Evolutionary conservation across 2,329 filamentous ascomycete genomes (phyloP), one percentile per base, ranked within the genome.

Genomic region (Aulographum hederae): DNA sequence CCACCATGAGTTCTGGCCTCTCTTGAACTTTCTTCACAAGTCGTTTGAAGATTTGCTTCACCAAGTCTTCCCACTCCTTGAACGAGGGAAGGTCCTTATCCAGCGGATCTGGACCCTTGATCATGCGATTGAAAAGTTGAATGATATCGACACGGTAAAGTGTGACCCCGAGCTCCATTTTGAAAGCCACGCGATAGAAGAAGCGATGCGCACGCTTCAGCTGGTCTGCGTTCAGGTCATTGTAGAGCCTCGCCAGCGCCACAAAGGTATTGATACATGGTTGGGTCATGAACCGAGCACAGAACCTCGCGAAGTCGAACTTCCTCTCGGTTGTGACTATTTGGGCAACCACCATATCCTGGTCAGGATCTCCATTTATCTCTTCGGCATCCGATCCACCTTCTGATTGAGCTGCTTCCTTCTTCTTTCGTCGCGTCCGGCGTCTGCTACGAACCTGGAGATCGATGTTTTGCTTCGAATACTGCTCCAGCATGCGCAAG

Each of bases 121-220:
- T 78, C 72, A 98, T 85, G 46, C 73, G 77, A 48, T 93, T 74
- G 31, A 98, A 74, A 2, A 95, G 63, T 27, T 79, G 73, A 29
- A 98, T 71, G 21, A 94, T 92, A 48, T 95, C 89, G 4, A 93
- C 69, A 6, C 86, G 73, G 54, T 84, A 95, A 1, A 98, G 63
- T 57, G 94, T 69, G 15, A 94, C 75, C 34, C 74, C 75, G 59
- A 89, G 74, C 29, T 94, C 81, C 52, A 92, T 79, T 56, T 95
- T 98, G 61, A 95, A 95, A 0, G 84, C 84, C 8, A 92, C 65
- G 0, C 86, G 76, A 46, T 95, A 91, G 46, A 98, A 85, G 52
- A 86, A 98, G 5, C 89, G 77, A 55, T 95, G 89, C 10, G 77
- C 77, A 4, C 89, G 73, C 57, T 95, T 95, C 23, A 95, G 60